Evolutionary conservation across 2,329 filamentous ascomycete genomes (phyloP).

Genomic region (Alternaria metachromatica): DNA sequence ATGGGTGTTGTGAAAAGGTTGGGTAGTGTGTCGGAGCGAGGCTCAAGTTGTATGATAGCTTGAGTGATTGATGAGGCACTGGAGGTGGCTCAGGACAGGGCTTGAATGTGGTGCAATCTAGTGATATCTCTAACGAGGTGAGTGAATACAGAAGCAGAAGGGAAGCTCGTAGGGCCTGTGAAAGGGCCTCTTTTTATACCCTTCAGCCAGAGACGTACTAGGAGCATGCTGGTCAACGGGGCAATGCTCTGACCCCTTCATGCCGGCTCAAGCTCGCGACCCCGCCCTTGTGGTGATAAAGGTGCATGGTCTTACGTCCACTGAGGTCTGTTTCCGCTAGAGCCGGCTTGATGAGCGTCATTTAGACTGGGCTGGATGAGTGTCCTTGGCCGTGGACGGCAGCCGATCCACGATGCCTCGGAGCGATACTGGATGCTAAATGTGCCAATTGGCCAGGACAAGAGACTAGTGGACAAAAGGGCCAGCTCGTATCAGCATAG

Average conservation of each 20-base stretch:
- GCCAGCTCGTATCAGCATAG: constrained; percentile 42
- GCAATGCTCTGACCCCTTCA: constrained; percentile 45
- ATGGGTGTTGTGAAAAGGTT: constrained; percentile 3
- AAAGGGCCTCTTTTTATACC: constrained; percentile 48
- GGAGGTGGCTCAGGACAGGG: constrained; percentile 12
- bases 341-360: constrained; percentile 43
- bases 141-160: constrained; percentile 39
- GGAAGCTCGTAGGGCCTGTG: constrained; percentile 19
- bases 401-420: constrained; percentile 46
- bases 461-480: constrained; percentile 31
- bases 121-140: constrained; percentile 21
- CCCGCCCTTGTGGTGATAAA: constrained; percentile 50
- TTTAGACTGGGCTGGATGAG: constrained; percentile 45
- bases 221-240: constrained; percentile 35
- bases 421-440: constrained; percentile 29
- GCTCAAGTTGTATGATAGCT: neutral
- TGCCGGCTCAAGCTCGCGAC: constrained; percentile 42
- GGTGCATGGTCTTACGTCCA: constrained; percentile 49
- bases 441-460: constrained; percentile 42
- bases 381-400: constrained; percentile 35
- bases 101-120: constrained; percentile 19
- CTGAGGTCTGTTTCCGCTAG: constrained; percentile 44
- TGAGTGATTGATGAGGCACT: neutral
- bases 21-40: constrained; percentile 5
- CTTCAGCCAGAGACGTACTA: constrained; percentile 23